phyloP scores from a whole-genome alignment of 768 basidiomycete species.

The Cystofilobasidium bisporidii region DNA sequence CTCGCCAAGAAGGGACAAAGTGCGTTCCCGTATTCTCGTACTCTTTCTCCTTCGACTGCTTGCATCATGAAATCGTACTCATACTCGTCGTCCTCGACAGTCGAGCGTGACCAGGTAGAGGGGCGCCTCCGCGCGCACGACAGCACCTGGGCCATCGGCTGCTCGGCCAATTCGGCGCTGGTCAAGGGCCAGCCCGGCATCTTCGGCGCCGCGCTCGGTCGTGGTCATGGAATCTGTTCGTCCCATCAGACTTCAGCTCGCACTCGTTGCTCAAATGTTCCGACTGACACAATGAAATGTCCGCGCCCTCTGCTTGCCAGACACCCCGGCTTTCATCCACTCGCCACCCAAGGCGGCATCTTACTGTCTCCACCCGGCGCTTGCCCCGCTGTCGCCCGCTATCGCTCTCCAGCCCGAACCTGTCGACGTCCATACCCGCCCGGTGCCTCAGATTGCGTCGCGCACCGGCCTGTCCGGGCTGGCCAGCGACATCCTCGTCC shows the following conservation, averaged over 20 bases:
- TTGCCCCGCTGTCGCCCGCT: constrained; percentile 1
- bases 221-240: neutral
- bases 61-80: no score
- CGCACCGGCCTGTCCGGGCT: constrained; percentile 9
- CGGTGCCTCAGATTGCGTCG: constrained; percentile 11
- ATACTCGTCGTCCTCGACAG: no score
- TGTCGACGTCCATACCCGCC: constrained; percentile 21
- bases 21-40: neutral
- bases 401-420: constrained; percentile 16
- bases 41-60: no score
- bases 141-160: constrained; percentile 16
- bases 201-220: constrained; percentile 6
- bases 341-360: constrained; percentile 10
- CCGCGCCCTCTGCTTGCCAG: neutral
- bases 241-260: neutral
- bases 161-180: constrained; percentile 1
- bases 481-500: constrained; percentile 13
- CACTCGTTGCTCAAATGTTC: no score
- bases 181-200: constrained; percentile 2
- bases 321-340: constrained; percentile 23
- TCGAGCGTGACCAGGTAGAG: constrained; percentile 22
- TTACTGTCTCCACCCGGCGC: constrained; percentile 16
- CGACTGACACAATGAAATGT: neutral
- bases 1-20: constrained; percentile 1
- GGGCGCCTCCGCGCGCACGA: neutral